Conservation (phyloP, 306 rosid genomes). For the Cicer bijugum region DNA sequence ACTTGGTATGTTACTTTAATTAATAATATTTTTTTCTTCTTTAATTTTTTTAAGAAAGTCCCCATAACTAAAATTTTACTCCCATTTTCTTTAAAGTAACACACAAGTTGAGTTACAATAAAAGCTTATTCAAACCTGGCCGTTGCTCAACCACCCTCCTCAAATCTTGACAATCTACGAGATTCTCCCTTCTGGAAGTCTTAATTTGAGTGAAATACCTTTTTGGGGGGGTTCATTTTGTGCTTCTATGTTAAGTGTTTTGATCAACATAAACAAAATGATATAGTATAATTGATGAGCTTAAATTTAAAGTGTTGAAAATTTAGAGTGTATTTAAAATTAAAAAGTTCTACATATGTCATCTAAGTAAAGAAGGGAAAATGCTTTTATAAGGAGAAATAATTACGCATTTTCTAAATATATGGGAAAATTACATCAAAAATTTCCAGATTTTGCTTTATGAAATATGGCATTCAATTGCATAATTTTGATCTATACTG, state of each 20-base stretch:
- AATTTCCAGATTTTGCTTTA: conserved; percentile 47
- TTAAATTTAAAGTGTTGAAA: conserved; percentile 4
- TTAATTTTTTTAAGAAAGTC: too few species aligned
- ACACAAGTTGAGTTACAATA: too few species aligned
- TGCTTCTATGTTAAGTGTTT: neutral
- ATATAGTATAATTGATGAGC: neutral
- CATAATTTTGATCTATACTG: conserved; percentile 39
- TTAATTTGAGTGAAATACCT: too few species aligned
- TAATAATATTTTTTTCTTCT: too few species aligned
- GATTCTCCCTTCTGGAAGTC: too few species aligned
- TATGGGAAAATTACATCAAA: conserved; percentile 38
- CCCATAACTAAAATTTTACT: too few species aligned
- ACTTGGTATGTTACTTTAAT: too few species aligned
- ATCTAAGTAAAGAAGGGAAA: conserved; percentile 19
- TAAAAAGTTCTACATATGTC: conserved; percentile 31
- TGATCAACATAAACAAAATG: conserved; percentile 1
- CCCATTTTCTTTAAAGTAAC: too few species aligned
- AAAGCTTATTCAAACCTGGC: too few species aligned
- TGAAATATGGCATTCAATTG: conserved; percentile 46
- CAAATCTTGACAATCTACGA: too few species aligned
- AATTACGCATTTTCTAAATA: conserved; percentile 50
- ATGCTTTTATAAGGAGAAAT: conserved; percentile 42
- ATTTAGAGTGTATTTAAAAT: conserved; percentile 32
- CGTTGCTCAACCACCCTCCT: too few species aligned
- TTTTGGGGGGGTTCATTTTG: neutral